phyloP scores from a whole-genome alignment of 768 basidiomycete genomes.

The Lentinula guzmanii region DNA sequence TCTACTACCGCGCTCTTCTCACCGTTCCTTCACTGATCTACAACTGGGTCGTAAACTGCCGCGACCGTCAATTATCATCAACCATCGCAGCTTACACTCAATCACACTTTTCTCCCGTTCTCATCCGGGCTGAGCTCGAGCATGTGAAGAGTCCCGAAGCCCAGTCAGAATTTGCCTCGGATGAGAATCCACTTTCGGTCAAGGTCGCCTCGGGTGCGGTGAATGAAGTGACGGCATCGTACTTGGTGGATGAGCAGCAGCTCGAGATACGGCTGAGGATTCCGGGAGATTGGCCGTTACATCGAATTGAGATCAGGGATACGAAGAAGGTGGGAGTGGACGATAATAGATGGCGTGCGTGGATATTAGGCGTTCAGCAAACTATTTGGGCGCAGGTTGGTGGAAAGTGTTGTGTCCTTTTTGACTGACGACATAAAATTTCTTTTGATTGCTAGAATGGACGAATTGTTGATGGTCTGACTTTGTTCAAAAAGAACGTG shows the following conservation, averaged over 20 bases:
- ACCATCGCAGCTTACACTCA: slow-evolving; percentile 77
- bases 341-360: slow-evolving; percentile 87
- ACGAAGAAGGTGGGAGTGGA: slow-evolving; percentile 80
- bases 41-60: slow-evolving; percentile 80
- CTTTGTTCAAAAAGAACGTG: slow-evolving; percentile 92
- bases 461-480: slow-evolving; percentile 79
- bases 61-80: slow-evolving; percentile 81
- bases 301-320: slow-evolving; percentile 83
- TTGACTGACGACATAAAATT: background rate
- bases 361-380: slow-evolving; percentile 91
- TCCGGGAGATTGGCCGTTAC: slow-evolving; percentile 87
- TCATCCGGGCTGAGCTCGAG: slow-evolving; percentile 79
- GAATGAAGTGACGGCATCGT: slow-evolving; percentile 80
- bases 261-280: slow-evolving; percentile 86
- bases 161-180: slow-evolving; percentile 45
- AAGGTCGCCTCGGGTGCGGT: slow-evolving; percentile 60
- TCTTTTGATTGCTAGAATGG: slow-evolving; percentile 58
- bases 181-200: slow-evolving; percentile 68
- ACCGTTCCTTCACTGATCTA: slow-evolving; percentile 83
- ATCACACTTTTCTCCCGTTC: slow-evolving; percentile 80
- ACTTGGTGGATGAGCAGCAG: slow-evolving; percentile 88
- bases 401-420: background rate
- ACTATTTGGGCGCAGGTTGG: slow-evolving; percentile 81
- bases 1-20: slow-evolving; percentile 84
- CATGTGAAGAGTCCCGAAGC: slow-evolving; percentile 55